These are phyloP conservation scores for Dactylellina cionopaga DNA, from an alignment of 2,329 filamentous ascomycete genomes.

Conservation along the genomic window DNA sequence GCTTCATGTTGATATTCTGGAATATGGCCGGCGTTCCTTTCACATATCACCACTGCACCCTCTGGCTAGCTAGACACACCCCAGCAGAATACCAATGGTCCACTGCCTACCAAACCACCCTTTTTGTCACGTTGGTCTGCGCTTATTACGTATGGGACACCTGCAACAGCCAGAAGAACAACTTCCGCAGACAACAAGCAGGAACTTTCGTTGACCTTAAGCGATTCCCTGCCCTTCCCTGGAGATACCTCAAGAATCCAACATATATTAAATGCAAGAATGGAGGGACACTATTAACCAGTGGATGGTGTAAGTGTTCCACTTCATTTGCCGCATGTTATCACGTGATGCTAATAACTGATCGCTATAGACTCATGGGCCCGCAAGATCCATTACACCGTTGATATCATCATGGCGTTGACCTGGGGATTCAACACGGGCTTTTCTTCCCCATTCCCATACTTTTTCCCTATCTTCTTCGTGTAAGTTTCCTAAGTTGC, in stretches of 20 bases:
- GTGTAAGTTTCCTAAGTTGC: slow-evolving; percentile 58
- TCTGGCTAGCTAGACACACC: slow-evolving; percentile 86
- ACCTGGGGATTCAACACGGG: slow-evolving; percentile 84
- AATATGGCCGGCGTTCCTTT: slow-evolving; percentile 91
- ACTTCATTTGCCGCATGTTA: background rate
- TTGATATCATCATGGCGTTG: slow-evolving; percentile 80
- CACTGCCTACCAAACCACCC: slow-evolving; percentile 66
- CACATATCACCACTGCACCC: slow-evolving; percentile 91
- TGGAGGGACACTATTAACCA: slow-evolving; percentile 79
- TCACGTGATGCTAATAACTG: slow-evolving; percentile 51
- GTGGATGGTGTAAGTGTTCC: slow-evolving; percentile 81
- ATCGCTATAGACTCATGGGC: slow-evolving; percentile 71
- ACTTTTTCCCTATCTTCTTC: slow-evolving; percentile 90
- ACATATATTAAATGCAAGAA: slow-evolving; percentile 77
- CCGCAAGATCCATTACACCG: slow-evolving; percentile 83
- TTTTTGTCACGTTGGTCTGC: slow-evolving; percentile 79
- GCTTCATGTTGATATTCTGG: slow-evolving; percentile 98
- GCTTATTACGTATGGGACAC: slow-evolving; percentile 94
- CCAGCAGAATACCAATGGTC: slow-evolving; percentile 82
- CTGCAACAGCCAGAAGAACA: slow-evolving; percentile 92
- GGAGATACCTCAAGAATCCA: slow-evolving; percentile 83
- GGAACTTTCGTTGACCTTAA: slow-evolving; percentile 76
- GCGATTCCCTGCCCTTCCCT: slow-evolving; percentile 90
- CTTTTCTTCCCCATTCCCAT: slow-evolving; percentile 82
- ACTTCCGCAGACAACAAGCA: slow-evolving; percentile 82